Percentiles rank a stretch among this genome's conserved stretches.
These are phyloP conservation scores for Williopsis jadinii DNA, from an alignment of 1,139 yeast species.

Conservation along the genomic window DNA sequence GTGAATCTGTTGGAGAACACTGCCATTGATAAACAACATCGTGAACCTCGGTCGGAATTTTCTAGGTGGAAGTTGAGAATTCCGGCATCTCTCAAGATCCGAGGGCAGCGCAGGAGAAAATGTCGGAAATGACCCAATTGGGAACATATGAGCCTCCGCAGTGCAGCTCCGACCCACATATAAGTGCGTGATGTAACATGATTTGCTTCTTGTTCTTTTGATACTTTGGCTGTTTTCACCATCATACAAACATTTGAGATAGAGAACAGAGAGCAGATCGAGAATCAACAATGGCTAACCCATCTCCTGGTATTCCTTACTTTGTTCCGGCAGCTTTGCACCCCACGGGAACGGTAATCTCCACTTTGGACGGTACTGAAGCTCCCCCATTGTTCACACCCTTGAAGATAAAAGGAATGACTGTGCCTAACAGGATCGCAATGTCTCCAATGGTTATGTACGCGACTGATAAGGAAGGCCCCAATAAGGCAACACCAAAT, in stretches of 20 bases:
- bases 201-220: background rate
- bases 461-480: conserved; percentile 28
- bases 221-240: background rate
- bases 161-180: too few species aligned
- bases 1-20: too few species aligned
- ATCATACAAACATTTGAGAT: background rate
- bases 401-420: conserved; percentile 30
- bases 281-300: background rate
- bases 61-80: too few species aligned
- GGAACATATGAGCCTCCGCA: too few species aligned
- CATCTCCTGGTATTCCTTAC: conserved; percentile 2
- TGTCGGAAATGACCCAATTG: too few species aligned
- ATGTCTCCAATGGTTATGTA: conserved; percentile 60
- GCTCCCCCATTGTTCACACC: conserved; percentile 28
- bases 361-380: background rate
- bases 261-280: too few species aligned
- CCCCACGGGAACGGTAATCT: conserved; percentile 1
- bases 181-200: too few species aligned
- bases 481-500: conserved; percentile 32
- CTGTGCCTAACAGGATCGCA: conserved; percentile 44
- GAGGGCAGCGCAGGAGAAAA: too few species aligned
- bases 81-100: too few species aligned
- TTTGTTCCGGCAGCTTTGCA: conserved; percentile 1
- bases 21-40: too few species aligned
- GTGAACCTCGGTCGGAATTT: too few species aligned